These are phyloP conservation scores for Parascedosporium putredinis DNA, from an alignment of 2,329 filamentous ascomycete genomes.

Conservation along the genomic window DNA sequence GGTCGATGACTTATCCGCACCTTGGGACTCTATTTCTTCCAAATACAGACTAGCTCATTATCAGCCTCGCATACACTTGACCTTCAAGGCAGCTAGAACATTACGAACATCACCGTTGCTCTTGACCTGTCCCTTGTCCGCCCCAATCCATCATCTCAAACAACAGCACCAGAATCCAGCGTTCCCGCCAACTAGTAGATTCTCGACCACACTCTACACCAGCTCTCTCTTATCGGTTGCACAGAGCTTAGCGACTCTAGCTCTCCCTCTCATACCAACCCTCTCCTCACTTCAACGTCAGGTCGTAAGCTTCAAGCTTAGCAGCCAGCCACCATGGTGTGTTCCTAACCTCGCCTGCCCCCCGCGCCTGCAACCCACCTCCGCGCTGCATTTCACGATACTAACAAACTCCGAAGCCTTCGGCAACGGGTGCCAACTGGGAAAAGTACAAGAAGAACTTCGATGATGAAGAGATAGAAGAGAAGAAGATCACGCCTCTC, in stretches of 20 bases:
- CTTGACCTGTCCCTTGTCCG: not conserved
- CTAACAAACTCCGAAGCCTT: conserved; percentile 56
- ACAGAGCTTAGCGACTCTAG: too few relatives aligned
- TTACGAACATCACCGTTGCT: conserved; percentile 14
- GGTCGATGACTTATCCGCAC: not conserved
- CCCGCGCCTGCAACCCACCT: not conserved
- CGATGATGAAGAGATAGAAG: conserved; percentile 90
- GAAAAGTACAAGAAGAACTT: conserved; percentile 99
- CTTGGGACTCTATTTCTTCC: not conserved
- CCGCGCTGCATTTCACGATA: conserved; percentile 10
- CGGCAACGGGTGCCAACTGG: conserved; percentile 88
- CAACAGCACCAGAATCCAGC: not conserved
- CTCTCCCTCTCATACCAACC: too few relatives aligned
- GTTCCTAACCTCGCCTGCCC: not conserved
- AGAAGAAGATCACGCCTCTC: conserved; percentile 98
- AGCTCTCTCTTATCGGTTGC: too few relatives aligned
- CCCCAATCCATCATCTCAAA: conserved; percentile 1
- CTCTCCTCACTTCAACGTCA: too few relatives aligned
- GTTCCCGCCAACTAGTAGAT: not conserved
- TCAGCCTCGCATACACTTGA: conserved; percentile 14
- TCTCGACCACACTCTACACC: too few relatives aligned
- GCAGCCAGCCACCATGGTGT: conserved; percentile 1
- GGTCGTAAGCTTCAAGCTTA: not conserved
- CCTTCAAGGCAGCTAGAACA: conserved; percentile 16
- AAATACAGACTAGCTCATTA: conserved; percentile 11